Evolutionary conservation across 75 land plant genomes (phyloP).

Genomic region (Ceratopteris richardii): DNA sequence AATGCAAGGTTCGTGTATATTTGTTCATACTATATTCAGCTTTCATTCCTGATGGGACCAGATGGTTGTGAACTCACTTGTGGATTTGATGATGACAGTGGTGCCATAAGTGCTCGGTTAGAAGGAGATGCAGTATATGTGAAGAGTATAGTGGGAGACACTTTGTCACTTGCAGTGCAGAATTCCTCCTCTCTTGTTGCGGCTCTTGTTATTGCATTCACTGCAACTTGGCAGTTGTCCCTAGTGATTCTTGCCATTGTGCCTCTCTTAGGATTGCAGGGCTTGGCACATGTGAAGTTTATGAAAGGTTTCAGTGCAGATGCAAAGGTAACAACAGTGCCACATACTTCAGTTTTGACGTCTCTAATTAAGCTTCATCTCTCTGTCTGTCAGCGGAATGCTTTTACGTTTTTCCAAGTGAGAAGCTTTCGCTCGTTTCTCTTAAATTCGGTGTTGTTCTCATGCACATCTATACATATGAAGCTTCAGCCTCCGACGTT

Average conservation of each 20-base stretch:
- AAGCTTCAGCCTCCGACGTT: too few relatives aligned
- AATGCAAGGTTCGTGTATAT: slow-evolving; percentile 63
- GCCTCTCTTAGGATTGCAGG: slow-evolving; percentile 54
- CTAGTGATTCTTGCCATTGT: slow-evolving; percentile 42
- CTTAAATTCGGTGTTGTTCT: too few relatives aligned
- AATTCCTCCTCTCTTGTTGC: slow-evolving; percentile 41
- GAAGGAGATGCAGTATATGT: slow-evolving; percentile 49
- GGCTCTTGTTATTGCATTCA: slow-evolving; percentile 58
- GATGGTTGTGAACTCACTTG: background rate
- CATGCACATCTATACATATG: too few relatives aligned
- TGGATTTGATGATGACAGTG: slow-evolving; percentile 18
- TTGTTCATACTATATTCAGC: background rate
- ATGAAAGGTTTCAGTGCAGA: slow-evolving; percentile 60
- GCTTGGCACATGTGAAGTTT: slow-evolving; percentile 40
- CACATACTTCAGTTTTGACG: background rate
- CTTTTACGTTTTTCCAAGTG: background rate
- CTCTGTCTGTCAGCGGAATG: background rate
- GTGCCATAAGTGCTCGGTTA: slow-evolving; percentile 43
- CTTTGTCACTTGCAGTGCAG: slow-evolving; percentile 35
- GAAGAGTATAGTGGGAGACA: slow-evolving; percentile 41
- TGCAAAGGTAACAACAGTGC: slow-evolving; percentile 43
- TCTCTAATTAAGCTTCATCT: background rate
- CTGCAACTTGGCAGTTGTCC: slow-evolving; percentile 57
- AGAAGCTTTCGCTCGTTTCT: background rate
- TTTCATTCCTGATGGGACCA: background rate